Conservation (phyloP, 2,329 filamentous ascomycete species). For the Trichoderma koningiopsis region DNA sequence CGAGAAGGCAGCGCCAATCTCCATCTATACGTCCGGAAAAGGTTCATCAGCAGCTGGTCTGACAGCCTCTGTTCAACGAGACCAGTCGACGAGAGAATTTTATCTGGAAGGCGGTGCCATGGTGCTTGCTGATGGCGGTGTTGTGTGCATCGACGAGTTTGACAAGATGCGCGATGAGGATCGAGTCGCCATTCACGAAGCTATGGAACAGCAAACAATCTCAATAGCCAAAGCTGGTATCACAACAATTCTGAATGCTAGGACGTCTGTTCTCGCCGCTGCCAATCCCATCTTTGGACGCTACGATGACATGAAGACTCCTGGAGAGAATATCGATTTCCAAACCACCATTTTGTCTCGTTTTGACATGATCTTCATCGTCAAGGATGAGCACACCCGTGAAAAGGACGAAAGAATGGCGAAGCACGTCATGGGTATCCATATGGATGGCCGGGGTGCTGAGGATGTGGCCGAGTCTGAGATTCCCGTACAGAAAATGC, state of each 20-base stretch:
- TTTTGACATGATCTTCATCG: slow-evolving; percentile 99
- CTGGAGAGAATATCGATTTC: slow-evolving; percentile 98
- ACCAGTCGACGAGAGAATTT: slow-evolving; percentile 89
- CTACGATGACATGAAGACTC: slow-evolving; percentile 97
- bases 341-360: slow-evolving; percentile 97
- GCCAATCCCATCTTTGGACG: slow-evolving; percentile 97
- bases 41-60: slow-evolving; percentile 96
- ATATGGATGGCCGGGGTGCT: slow-evolving; percentile 84
- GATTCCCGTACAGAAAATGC: slow-evolving; percentile 95
- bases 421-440: slow-evolving; percentile 94
- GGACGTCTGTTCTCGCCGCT: slow-evolving; percentile 91
- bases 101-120: slow-evolving; percentile 98
- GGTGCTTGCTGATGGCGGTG: slow-evolving; percentile 94
- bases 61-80: slow-evolving; percentile 93
- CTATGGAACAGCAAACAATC: slow-evolving; percentile 99
- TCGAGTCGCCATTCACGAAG: slow-evolving; percentile 96
- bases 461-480: slow-evolving; percentile 85
- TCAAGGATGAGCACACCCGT: slow-evolving; percentile 90
- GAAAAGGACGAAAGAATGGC: slow-evolving; percentile 91
- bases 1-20: slow-evolving; percentile 92
- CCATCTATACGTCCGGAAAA: slow-evolving; percentile 98
- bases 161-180: slow-evolving; percentile 99
- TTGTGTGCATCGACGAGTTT: slow-evolving; percentile 98
- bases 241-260: slow-evolving; percentile 93
- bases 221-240: slow-evolving; percentile 99